Conservation (phyloP, 108 stramenopile genomes). For the Nannochloropsis salina region DNA sequence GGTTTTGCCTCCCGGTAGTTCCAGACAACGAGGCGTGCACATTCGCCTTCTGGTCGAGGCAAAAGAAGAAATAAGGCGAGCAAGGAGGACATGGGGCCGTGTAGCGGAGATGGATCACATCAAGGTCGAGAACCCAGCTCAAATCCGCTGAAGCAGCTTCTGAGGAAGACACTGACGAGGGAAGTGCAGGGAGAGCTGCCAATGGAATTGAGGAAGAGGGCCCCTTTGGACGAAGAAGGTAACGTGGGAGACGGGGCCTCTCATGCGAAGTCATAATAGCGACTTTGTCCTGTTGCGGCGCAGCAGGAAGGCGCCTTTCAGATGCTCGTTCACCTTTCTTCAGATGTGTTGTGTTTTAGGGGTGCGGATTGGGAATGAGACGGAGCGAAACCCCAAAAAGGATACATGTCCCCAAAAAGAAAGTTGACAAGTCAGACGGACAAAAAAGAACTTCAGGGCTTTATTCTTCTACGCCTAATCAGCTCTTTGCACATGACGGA, state of each 20-base stretch:
- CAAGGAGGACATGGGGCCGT: background rate
- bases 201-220: background rate
- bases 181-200: background rate
- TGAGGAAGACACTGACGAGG: background rate
- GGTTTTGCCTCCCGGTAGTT: background rate
- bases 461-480: too few species aligned
- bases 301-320: too few species aligned
- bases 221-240: background rate
- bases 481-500: too few species aligned
- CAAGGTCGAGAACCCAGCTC: background rate
- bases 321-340: too few species aligned
- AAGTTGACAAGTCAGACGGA: too few species aligned
- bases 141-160: background rate
- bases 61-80: background rate
- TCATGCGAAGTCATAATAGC: too few species aligned
- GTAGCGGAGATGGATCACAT: background rate
- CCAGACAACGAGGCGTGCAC: background rate
- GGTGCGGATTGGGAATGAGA: too few species aligned
- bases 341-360: too few species aligned
- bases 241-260: background rate
- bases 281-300: too few species aligned
- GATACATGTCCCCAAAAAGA: too few species aligned
- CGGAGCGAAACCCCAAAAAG: too few species aligned
- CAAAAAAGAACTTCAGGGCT: too few species aligned
- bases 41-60: background rate